Conservation (phyloP, 371 early-diverging fungal species). For the Vairimorpha ceranae region DNA sequence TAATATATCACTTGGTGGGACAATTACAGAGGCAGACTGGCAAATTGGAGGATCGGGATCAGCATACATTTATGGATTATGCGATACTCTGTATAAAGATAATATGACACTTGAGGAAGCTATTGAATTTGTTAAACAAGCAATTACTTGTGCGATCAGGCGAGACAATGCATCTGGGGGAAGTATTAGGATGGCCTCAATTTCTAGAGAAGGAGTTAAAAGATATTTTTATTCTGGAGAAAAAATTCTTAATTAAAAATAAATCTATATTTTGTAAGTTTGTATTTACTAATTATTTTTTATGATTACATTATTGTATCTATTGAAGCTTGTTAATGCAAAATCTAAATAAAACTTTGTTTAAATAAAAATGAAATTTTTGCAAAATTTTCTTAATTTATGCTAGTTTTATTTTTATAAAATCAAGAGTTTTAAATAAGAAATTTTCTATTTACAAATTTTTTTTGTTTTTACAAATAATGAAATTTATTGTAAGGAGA, state of each 20-base stretch:
- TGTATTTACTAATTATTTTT: not conserved
- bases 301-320: not conserved
- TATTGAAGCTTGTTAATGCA: too few relatives aligned
- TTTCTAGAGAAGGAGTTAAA: slow-evolving; percentile 79
- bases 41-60: slow-evolving; percentile 94
- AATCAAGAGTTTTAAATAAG: too few relatives aligned
- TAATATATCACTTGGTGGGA: slow-evolving; percentile 84
- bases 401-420: too few relatives aligned
- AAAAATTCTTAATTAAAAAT: slow-evolving; percentile 37
- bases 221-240: slow-evolving; percentile 77
- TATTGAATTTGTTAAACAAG: slow-evolving; percentile 82
- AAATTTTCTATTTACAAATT: too few relatives aligned
- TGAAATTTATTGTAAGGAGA: too few relatives aligned
- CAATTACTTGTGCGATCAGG: slow-evolving; percentile 83
- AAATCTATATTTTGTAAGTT: not conserved
- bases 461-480: too few relatives aligned
- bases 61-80: slow-evolving; percentile 90
- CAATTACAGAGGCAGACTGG: slow-evolving; percentile 78
- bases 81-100: slow-evolving; percentile 76
- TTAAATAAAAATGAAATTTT: too few relatives aligned
- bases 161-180: slow-evolving; percentile 97
- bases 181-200: slow-evolving; percentile 84
- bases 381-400: too few relatives aligned
- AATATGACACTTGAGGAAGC: slow-evolving; percentile 81
- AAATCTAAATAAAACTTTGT: too few relatives aligned